Evolutionary conservation across 2,329 filamentous ascomycete species (phyloP).

Genomic region (Anthostomella pinea): DNA sequence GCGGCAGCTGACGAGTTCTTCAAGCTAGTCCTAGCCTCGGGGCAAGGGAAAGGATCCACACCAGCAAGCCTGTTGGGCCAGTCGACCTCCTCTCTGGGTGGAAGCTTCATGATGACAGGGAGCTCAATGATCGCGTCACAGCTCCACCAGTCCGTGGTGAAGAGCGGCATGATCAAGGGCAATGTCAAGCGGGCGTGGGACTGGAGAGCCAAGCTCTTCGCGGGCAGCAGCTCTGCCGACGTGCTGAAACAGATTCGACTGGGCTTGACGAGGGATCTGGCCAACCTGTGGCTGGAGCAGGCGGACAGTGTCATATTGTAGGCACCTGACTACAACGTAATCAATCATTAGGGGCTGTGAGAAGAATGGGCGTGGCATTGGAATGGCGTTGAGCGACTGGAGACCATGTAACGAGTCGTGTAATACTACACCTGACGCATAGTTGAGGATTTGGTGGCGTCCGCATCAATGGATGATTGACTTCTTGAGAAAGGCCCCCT

Average conservation of each 20-base stretch:
- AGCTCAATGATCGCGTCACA: conserved; percentile 68
- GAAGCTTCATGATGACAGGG: conserved; percentile 67
- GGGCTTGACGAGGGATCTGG: conserved; percentile 72
- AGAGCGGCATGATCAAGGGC: conserved; percentile 33
- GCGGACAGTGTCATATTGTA: conserved; percentile 54
- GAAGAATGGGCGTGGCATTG: not conserved
- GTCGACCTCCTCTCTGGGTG: conserved; percentile 43
- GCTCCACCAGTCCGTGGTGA: conserved; percentile 54
- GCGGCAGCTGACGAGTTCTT: conserved; percentile 76
- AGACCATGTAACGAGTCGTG: conserved; percentile 5
- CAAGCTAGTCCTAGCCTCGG: conserved; percentile 68
- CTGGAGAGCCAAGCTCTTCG: conserved; percentile 60
- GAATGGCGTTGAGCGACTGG: conserved; percentile 1
- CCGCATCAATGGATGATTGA: no score
- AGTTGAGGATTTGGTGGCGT: no score
- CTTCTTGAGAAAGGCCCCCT: no score
- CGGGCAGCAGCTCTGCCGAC: conserved; percentile 61
- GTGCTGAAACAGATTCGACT: conserved; percentile 71
- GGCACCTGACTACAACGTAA: not conserved
- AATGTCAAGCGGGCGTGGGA: conserved; percentile 63
- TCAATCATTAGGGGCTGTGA: conserved; percentile 7
- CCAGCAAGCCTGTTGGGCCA: conserved; percentile 66
- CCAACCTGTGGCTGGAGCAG: conserved; percentile 65
- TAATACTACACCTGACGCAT: conserved; percentile 10
- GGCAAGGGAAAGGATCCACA: conserved; percentile 61